Evolutionary conservation across 768 basidiomycete genomes (phyloP), one percentile per base, ranked within the genome.

Genomic region (Mycena indigotica): DNA sequence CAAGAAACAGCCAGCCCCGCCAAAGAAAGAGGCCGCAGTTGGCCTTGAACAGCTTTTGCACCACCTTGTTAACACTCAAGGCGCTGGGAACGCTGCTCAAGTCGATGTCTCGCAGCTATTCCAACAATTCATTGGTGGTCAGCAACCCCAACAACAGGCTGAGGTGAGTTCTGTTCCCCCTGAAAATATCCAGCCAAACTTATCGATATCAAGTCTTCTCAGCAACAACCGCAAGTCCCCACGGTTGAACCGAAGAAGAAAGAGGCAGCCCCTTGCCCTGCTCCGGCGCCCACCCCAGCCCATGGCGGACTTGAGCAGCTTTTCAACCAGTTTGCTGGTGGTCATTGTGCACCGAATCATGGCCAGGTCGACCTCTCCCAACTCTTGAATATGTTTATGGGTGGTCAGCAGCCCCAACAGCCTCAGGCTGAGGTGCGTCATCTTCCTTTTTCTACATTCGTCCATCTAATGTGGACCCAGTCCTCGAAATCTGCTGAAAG

Each of bases 351-450:
- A 50, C 24, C 3, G 28, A 30, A 25, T 21, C n/a, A 39, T 16
- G 23, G 49, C 13, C 51, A 32, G 16, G 29, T 53, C 28, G 46
- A 40, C 8, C 51, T 52, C 17, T 35, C 32, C 28, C 60, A 58
- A 44, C 59, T 64, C 15, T 16, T 61, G 28, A 58, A 55, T 41
- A 57, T 59, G 52, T 56, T 62, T 45, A 13, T 57, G 2, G 57
- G 57, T 3, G 53, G 50, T 2, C 50, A 46, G 6, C 49, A 58
- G n/a, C 30, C 40, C 12, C 30, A 28, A 2, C 15, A 52, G 5
- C 17, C 49, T 2, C 44, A 50, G 29, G 49, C 29, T 25, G 50
- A 60, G 54, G 59, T 60, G 19, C 40, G 58, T 41, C 50, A 40
- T 15, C 26, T 39, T 39, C 16, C 40, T 19, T 55, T 26, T 12